Evolutionary conservation across 1,139 yeast species (phyloP).

Genomic region (Saccharomycopsis hybrid): DNA sequence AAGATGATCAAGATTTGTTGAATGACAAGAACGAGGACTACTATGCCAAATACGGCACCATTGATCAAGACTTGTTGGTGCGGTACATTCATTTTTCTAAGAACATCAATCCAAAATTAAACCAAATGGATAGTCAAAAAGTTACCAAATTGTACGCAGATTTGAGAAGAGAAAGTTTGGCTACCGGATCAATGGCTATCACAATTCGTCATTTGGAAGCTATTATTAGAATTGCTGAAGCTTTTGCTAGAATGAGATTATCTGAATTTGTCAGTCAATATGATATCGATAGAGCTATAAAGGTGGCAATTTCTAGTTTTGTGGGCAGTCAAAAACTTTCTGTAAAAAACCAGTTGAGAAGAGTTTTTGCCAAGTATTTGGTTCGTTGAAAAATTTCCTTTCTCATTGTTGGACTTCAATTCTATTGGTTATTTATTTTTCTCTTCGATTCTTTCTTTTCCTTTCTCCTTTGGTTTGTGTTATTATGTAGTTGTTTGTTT

Average conservation of each 20-base stretch:
- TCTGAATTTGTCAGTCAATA: slow-evolving; percentile 82
- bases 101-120: slow-evolving; percentile 73
- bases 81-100: slow-evolving; percentile 91
- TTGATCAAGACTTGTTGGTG: slow-evolving; percentile 73
- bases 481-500: too few species aligned
- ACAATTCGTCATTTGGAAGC: slow-evolving; percentile 97
- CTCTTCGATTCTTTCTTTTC: too few species aligned
- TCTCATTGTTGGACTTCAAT: too few species aligned
- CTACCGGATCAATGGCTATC: slow-evolving; percentile 94
- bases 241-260: slow-evolving; percentile 93
- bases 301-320: slow-evolving; percentile 86
- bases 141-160: slow-evolving; percentile 90
- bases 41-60: slow-evolving; percentile 51
- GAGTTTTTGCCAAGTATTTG: slow-evolving; percentile 75
- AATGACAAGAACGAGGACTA: slow-evolving; percentile 60
- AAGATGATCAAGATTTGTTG: slow-evolving; percentile 32
- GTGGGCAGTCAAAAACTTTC: slow-evolving; percentile 94
- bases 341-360: slow-evolving; percentile 78
- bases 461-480: too few species aligned
- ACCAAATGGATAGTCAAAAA: slow-evolving; percentile 91
- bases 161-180: slow-evolving; percentile 80
- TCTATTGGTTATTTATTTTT: too few species aligned
- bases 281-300: slow-evolving; percentile 88
- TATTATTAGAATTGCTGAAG: slow-evolving; percentile 84
- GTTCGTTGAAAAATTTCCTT: too few species aligned